Conservation (phyloP, 2,329 filamentous ascomycete species). For the Periconia digitata region DNA sequence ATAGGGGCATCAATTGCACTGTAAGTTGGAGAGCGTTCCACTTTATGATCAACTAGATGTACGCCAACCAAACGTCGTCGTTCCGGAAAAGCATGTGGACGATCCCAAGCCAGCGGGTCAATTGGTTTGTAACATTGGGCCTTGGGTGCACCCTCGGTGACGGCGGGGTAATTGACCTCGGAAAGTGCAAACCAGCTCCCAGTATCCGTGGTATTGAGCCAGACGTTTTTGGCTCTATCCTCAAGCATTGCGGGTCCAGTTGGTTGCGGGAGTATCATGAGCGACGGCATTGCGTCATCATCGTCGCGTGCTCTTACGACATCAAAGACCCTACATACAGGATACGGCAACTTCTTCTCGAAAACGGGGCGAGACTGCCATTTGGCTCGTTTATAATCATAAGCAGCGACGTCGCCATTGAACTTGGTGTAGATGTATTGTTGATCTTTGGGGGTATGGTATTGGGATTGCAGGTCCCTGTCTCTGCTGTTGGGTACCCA, state of each 20-base stretch:
- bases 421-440: constrained; percentile 86
- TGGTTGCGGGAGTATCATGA: constrained; percentile 86
- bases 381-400: constrained; percentile 64
- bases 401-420: constrained; percentile 80
- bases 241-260: constrained; percentile 58
- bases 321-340: constrained; percentile 87
- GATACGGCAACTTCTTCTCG: constrained; percentile 67
- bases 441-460: constrained; percentile 76
- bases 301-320: constrained; percentile 73
- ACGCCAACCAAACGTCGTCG: constrained; percentile 43
- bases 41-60: constrained; percentile 36
- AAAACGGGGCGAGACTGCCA: constrained; percentile 32
- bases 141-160: constrained; percentile 67
- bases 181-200: constrained; percentile 96
- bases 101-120: constrained; percentile 29
- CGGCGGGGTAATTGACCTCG: constrained; percentile 79
- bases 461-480: constrained; percentile 81
- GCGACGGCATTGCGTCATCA: constrained; percentile 67
- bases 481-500: constrained; percentile 94
- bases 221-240: constrained; percentile 56
- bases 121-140: constrained; percentile 57
- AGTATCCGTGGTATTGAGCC: constrained; percentile 81
- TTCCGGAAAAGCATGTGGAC: constrained; percentile 30
- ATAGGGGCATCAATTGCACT: constrained; percentile 30
- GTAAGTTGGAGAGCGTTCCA: constrained; percentile 21